Base-by-base conservation (phyloP, 1,284 basidiomycete species). In the Ganoderma boninense region DNA sequence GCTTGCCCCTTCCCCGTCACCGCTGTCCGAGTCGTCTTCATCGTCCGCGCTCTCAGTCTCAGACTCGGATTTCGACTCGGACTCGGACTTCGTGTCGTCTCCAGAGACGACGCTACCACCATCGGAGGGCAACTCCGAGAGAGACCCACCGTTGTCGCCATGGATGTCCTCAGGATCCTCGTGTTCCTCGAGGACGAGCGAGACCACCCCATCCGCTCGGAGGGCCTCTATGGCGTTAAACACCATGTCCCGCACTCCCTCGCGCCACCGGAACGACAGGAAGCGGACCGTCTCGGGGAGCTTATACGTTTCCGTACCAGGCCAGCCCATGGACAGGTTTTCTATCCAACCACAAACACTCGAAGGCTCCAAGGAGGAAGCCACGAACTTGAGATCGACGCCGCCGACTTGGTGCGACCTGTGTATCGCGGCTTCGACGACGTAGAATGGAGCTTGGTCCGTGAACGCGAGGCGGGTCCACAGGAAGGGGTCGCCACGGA, bases 381-480 rank as follows among this genome's bases (percentile, higher is more conserved):
- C 57, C n/a, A 4, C 18, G 57, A 60, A 20, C 11, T 14, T 60
- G 35, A 60, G 29, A n/a, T 60, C 20, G 20, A 60, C 20, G 18
- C 38, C 54, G n/a, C 29, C 13, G 5, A 40, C 4, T 3, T 6
- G 3, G 23, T 29, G 6, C 20, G 57, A 38, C 13, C 38, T 32
- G 10, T 16, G 10, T 18, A 60, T 35, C 5, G 38, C 57, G 35
- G 4, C 38, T 38, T 38, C 11, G n/a, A 60, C n/a, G n/a, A 16
- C 20, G 16, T 10, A 10, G 4, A 23, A 14, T 11, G 35, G 20
- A 4, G 57, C 23, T 10, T 23, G 4, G 11, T 14, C 7, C 3
- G n/a, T 32, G 38, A 60, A 60, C 20, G 32, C 32, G 7, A 60
- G 57, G 11, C 42, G n/a, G 8, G 61, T 62, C 61, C 61, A 62